Base-by-base conservation (phyloP, 176 grass and related monocot genomes). In the Cenchrus purpureus region DNA sequence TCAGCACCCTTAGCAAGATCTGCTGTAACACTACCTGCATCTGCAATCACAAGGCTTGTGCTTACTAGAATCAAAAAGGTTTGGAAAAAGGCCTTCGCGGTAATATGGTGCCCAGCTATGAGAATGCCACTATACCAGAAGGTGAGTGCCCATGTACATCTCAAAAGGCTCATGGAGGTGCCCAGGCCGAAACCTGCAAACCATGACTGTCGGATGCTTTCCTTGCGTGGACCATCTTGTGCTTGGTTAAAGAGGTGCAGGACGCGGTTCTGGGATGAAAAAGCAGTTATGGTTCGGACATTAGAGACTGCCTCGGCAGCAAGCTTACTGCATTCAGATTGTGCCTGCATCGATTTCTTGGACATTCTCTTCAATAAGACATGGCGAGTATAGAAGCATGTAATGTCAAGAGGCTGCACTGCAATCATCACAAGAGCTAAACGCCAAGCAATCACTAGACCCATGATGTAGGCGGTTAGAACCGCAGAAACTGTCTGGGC, bases 51-150 rank as follows among this genome's bases (percentile, higher is more conserved):
- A 53, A 94, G 90, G 0, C 93, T 90, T 82, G 97, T 99, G 86
- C 91, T 94, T 64, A 96, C 76, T 49, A 99, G 88, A 82, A 99
- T 94, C 88, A 99, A 82, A 76, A 99, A 99, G 56, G 93, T 99
- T 79, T 99, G 90, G 84, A 99, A 96, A 57, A 99, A 88, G 28
- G 58, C 78, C 84, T 96, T 94, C 28, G 91, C 43, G 32, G 84
- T 92, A 71, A 99, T 99, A 59, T 82, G 69, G 29, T 89, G 77
- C 34, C 89, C 53, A 70, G 73, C 65, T 10, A 99, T 75, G 60
- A 99, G 97, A 71, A 70, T 86, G 48, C 91, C 97, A 34, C 90
- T 94, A 56, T 92, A 99, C 97, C 97, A 99, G 63, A 99, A 99
- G 62, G 87, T 94, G 34, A 99, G 91, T 57, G 97, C 90, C 93